Base-by-base conservation (phyloP, 139 green algal species). In the Chlorella sp. region DNA sequence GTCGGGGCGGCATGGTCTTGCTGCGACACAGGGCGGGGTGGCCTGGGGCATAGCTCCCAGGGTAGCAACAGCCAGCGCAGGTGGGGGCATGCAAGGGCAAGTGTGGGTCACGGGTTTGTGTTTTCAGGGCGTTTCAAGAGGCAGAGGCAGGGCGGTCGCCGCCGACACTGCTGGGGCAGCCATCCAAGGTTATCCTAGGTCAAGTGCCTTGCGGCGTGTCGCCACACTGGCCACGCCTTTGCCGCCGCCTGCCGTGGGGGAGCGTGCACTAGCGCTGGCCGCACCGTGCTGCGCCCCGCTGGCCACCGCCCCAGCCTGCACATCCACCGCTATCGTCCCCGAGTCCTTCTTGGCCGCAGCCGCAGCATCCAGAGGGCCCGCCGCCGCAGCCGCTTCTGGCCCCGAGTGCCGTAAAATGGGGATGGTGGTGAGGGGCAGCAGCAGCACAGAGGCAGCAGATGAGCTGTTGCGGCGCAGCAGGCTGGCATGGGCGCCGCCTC, bases 221-320 rank as follows among this genome's bases (percentile, higher is more conserved):
- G 77, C 77, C 75, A 81, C 36, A 36, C 75, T 81, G 75, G 75
- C 30, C 7, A 36, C 36, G 75, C 75, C 75, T 11, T 18, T 36
- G 75, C 34, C 75, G 34, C 75, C 34, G 15, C 19, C 34, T 1
- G 75, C n/a, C 16, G 34, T 30, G 34, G 75, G 75, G 16, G 75
- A 81, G 15, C 75, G 75, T 14, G n/a, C 75, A 1, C 75, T 48
- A 16, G 2, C 75, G 14, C 14, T 30, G 75, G n/a, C 16, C 34
- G n/a, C 36, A 16, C 75, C 34, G 34, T 81, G n/a, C 48, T 39
- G 48, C 48, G 37, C 42, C 0, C 7, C 34, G 48, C 80, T 69
- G 28, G 37, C 80, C 30, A 85, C 48, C 26, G 80, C 28, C 12
- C 80, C 80, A 2, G 80, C 80, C 80, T 85, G 80, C 80, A 85